Evolutionary conservation across 2,329 filamentous ascomycete species (phyloP), one percentile per base, ranked within the genome.

Genomic region (Ambrosiella cleistominuta): DNA sequence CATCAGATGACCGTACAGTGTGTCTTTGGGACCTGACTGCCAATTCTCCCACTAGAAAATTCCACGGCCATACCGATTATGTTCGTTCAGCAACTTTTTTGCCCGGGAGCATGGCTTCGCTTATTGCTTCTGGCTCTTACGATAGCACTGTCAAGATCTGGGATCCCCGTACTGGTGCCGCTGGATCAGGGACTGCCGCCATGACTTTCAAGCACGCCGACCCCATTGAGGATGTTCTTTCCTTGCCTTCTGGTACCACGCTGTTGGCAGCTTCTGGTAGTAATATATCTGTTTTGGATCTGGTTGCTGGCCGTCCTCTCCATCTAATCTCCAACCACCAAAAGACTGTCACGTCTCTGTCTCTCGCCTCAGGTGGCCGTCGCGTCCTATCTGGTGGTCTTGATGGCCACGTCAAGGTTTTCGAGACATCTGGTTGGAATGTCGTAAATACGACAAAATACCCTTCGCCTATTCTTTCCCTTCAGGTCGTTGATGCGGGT

Each of bases 161-260:
- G 93, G 93, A 98, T 72, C 84, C 90, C 0, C 79, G 93, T 63
- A 81, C 83, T 40, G 81, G 82, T 63, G 39, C 47, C 11, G 19
- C n/a, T 12, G 45, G 35, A 7, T 80, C 69, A 66, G 76, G 71
- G 66, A 75, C 70, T 37, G 75, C 83, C 6, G 88, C 89, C 63
- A 93, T 98, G 84, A 88, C 86, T 0, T 97, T 98, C 74, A 93
- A 94, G 74, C 90, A 96, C 72, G 79, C 82, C n/a, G 86, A 86
- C 13, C 85, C 91, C 1, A 79, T 98, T 19, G 93, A 98, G 70
- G 78, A 82, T 56, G 85, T 98, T n/a, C 75, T 97, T 3, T 83
- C 91, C 6, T 82, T 96, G 71, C 83, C 87, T 7, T 87, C 86
- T 1, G 89, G 88, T 53, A 95, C 90, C 3, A 89, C 87, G 3